A percentile compares a stretch with the other conserved stretches of the same genome.
Conservation (phyloP, 83 land plant species). For the Thuja plicata region DNA sequence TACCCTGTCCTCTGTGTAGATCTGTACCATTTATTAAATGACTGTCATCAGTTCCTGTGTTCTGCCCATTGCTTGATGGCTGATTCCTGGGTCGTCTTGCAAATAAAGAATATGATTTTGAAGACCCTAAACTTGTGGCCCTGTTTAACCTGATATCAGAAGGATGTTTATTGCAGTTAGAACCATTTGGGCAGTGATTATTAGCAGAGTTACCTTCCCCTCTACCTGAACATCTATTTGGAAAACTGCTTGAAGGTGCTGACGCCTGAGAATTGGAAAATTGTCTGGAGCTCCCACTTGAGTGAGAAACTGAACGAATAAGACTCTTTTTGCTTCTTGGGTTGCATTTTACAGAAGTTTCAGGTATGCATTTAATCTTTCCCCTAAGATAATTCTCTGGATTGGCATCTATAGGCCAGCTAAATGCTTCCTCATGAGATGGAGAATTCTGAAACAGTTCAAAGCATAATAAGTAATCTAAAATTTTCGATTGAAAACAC, state of each 20-base stretch:
- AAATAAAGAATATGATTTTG: constrained; percentile 31
- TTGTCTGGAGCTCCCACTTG: constrained; percentile 5
- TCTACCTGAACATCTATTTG: constrained; percentile 2
- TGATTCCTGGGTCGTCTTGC: constrained; percentile 19
- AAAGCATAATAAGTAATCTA: background rate
- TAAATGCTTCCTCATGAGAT: background rate
- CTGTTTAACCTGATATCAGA: constrained; percentile 40
- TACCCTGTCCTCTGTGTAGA: background rate
- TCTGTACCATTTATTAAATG: constrained; percentile 5
- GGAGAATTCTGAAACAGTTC: constrained; percentile 6
- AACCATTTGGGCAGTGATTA: constrained; percentile 15
- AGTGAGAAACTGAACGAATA: constrained; percentile 2
- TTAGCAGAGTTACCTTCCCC: constrained; percentile 14
- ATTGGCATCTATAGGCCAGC: background rate
- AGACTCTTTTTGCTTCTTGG: constrained; percentile 6
- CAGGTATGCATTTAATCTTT: constrained; percentile 11
- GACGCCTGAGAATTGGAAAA: background rate
- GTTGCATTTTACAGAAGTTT: background rate
- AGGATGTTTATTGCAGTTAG: constrained; percentile 29
- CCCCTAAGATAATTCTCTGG: constrained; percentile 9
- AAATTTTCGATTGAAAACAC: background rate
- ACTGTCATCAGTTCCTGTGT: background rate
- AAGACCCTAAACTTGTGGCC: constrained; percentile 47
- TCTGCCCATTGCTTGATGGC: background rate
- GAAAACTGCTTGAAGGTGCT: constrained; percentile 1